These are phyloP conservation scores for Mimosa pudica DNA, from an alignment of 306 rosid genomes.

Conservation along the genomic window DNA sequence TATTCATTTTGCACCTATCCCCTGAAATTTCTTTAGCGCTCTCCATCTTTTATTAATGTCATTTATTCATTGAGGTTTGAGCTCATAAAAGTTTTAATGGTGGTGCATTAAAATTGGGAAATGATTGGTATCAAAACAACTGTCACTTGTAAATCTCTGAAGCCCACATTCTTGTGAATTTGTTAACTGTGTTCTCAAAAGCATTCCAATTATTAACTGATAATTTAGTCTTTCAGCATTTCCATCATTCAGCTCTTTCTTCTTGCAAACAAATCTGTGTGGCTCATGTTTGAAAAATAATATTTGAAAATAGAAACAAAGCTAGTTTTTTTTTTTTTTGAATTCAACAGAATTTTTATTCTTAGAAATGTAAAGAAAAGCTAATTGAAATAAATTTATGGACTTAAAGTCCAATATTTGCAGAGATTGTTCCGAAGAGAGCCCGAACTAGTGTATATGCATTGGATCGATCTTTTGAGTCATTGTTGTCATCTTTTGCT, in stretches of 20 bases:
- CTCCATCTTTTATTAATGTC: constrained; percentile 20
- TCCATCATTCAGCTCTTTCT: neutral
- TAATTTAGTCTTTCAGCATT: constrained; percentile 6
- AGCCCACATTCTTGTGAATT: neutral
- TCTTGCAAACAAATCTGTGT: constrained; percentile 16
- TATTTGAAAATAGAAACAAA: neutral
- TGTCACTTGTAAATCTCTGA: neutral
- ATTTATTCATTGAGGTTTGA: neutral
- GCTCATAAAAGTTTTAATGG: neutral
- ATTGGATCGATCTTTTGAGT: constrained; percentile 83
- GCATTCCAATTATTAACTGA: constrained; percentile 8
- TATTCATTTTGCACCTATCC: constrained; percentile 13
- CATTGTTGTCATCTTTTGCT: constrained; percentile 84
- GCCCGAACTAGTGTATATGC: constrained; percentile 90
- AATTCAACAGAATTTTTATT: constrained; percentile 12
- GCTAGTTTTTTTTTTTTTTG: neutral
- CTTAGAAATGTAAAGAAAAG: neutral
- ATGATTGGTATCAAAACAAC: neutral
- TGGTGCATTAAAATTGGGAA: neutral
- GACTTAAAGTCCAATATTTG: constrained; percentile 85
- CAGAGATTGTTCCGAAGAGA: constrained; percentile 95
- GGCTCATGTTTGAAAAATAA: constrained; percentile 4
- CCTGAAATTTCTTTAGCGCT: neutral
- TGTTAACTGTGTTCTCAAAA: neutral
- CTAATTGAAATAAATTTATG: constrained; percentile 32